Evolutionary conservation across 2,329 filamentous ascomycete genomes (phyloP), one percentile per base, ranked within the genome.

Genomic region (Botryotinia calthae): DNA sequence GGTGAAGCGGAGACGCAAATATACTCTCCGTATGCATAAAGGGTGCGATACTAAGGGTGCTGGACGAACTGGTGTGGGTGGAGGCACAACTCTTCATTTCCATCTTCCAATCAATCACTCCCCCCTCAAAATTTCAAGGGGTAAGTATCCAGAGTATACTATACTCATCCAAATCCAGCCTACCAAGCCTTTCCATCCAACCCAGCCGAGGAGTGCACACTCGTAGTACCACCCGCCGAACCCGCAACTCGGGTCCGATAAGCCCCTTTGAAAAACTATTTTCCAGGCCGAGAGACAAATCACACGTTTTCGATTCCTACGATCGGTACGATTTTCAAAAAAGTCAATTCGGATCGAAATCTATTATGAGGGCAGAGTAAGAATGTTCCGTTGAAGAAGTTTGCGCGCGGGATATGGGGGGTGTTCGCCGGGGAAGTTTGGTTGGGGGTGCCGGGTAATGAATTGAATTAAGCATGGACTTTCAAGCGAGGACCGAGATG

Each of bases 201-300:
- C 59, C 59, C 59, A 62, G 59, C 59, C 42, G 59, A 63, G 42
- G 59, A 63, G 44, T 37, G 14, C 16, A 18, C 59, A 44, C 37
- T 63, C 37, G 34, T 62, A 12, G 34, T 12, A 61, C 58, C 28
- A 34, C 7, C 20, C 22, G 20, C 59, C 34, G 34, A 63, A 44
- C 25, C 37, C 25, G 34, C 22, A 63, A 63, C 59, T 63, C 59
- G 59, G 59, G 59, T 63, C 59, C 59, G n/a, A 62, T 40, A 61
- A 59, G 56, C 51, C 51, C n/a, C 51, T 22, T 22, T 34, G 34
- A 7, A 37, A 37, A 61, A 62, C 14, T 3, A 63, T 42, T 9
- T 63, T 42, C 59, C 37, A 25, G 25, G 37, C 59, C 37, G 59
- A 63, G 31, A 14, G 20, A 37, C 63, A n/a, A 65, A 65, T 37